Evolutionary conservation across 345 rosid genomes (phyloP).

Genomic region (Luvunga scandens): DNA sequence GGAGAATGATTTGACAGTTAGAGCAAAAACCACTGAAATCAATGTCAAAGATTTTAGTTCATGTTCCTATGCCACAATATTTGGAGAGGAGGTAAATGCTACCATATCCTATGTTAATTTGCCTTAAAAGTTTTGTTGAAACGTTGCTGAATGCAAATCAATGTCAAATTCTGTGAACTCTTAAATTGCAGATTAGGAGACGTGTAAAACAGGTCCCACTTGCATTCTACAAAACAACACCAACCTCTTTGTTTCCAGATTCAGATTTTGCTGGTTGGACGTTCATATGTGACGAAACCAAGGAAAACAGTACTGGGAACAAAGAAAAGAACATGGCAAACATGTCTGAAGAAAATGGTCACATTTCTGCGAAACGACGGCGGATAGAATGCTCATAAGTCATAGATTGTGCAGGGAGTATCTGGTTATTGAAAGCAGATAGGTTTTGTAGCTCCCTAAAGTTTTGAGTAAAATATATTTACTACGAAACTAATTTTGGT

Average conservation of each 20-base stretch:
- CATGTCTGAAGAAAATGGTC: slow-evolving; percentile 12
- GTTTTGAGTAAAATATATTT: background rate
- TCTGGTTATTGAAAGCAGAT: background rate
- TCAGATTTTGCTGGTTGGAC: slow-evolving; percentile 85
- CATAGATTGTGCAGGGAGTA: background rate
- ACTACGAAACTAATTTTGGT: background rate
- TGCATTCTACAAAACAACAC: slow-evolving; percentile 65
- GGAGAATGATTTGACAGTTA: slow-evolving; percentile 83
- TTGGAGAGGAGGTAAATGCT: slow-evolving; percentile 81
- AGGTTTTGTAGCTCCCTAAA: background rate
- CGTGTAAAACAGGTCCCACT: slow-evolving; percentile 90
- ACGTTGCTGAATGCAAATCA: background rate
- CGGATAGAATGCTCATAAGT: slow-evolving; percentile 33
- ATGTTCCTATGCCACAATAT: slow-evolving; percentile 86
- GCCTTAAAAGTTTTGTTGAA: background rate
- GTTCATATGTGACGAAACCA: slow-evolving; percentile 35
- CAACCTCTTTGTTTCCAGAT: slow-evolving; percentile 65
- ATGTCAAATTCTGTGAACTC: too few relatives aligned
- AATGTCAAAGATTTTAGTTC: slow-evolving; percentile 71
- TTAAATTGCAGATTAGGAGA: slow-evolving; percentile 53
- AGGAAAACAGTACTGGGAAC: background rate
- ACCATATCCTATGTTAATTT: background rate
- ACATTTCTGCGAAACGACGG: slow-evolving; percentile 32
- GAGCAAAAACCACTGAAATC: slow-evolving; percentile 78
- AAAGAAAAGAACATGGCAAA: background rate